These are phyloP conservation scores for Coemansia reversa DNA, from an alignment of 192 early-diverging fungal genomes.

Conservation along the genomic window DNA sequence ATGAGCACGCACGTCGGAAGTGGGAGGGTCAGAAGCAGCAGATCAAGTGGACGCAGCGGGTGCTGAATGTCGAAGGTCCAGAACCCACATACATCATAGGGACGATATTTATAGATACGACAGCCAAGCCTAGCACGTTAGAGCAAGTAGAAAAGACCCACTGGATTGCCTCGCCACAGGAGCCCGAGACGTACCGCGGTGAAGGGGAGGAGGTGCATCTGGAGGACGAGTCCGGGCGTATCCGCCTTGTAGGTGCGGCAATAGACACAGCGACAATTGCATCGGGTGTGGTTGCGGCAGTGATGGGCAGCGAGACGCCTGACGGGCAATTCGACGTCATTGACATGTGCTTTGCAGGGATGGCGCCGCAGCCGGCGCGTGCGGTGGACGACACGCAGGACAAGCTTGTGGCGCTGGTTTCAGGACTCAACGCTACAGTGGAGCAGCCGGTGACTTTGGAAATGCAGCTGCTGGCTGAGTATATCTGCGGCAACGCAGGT, in stretches of 20 bases:
- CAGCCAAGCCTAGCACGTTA: slow-evolving; percentile 86
- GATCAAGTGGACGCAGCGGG: slow-evolving; percentile 58
- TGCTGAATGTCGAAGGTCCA: slow-evolving; percentile 70
- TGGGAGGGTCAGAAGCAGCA: slow-evolving; percentile 17
- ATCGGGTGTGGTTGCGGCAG: slow-evolving; percentile 78
- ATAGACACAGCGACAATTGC: slow-evolving; percentile 61
- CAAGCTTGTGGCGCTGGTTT: slow-evolving; percentile 76
- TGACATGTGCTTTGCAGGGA: slow-evolving; percentile 76
- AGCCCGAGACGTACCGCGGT: slow-evolving; percentile 66
- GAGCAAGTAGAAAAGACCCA: slow-evolving; percentile 83
- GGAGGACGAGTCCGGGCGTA: slow-evolving; percentile 93
- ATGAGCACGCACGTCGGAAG: slow-evolving; percentile 52
- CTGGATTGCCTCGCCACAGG: slow-evolving; percentile 63
- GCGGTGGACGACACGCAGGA: slow-evolving; percentile 41
- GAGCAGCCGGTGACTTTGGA: slow-evolving; percentile 55
- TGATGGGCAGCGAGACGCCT: slow-evolving; percentile 75
- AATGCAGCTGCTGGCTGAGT: slow-evolving; percentile 75
- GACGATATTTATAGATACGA: slow-evolving; percentile 87
- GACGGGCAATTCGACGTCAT: slow-evolving; percentile 81
- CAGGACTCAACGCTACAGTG: slow-evolving; percentile 68
- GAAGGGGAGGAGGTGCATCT: slow-evolving; percentile 64
- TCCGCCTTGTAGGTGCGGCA: slow-evolving; percentile 66
- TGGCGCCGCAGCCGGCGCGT: slow-evolving; percentile 55
- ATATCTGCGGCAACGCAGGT: slow-evolving; percentile 74
- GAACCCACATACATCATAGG: slow-evolving; percentile 75